Percentiles rank a stretch among this genome's conserved stretches.
These are phyloP conservation scores for Candida peoriensis DNA, from an alignment of 805 yeast genomes.

Conservation along the genomic window DNA sequence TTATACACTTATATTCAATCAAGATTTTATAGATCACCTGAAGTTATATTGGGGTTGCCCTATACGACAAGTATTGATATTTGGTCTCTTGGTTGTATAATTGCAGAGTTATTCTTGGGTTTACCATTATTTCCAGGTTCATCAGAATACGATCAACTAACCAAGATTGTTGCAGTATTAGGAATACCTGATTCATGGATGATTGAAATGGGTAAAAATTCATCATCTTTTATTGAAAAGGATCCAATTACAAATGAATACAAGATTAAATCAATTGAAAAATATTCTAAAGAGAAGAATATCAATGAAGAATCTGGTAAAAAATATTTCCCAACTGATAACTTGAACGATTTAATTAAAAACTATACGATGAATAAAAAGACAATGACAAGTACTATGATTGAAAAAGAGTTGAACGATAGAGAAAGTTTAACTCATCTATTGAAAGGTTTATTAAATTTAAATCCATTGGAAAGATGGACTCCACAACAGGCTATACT, in stretches of 20 bases:
- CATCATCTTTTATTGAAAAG: slow-evolving; percentile 50
- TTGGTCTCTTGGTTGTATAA: slow-evolving; percentile 95
- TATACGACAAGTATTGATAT: slow-evolving; percentile 91
- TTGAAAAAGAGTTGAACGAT: slow-evolving; percentile 70
- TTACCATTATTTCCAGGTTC: slow-evolving; percentile 93
- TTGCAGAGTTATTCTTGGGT: slow-evolving; percentile 87
- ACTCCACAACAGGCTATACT: slow-evolving; percentile 92
- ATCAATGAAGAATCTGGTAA: slow-evolving; percentile 72
- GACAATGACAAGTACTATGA: slow-evolving; percentile 39
- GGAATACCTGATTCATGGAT: slow-evolving; percentile 93
- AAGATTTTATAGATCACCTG: slow-evolving; percentile 91
- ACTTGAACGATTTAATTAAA: slow-evolving; percentile 67
- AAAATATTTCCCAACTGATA: slow-evolving; percentile 66
- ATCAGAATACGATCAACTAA: slow-evolving; percentile 86
- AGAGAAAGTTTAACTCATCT: slow-evolving; percentile 73
- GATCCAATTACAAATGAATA: slow-evolving; percentile 16
- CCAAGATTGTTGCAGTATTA: slow-evolving; percentile 74
- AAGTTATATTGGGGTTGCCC: slow-evolving; percentile 85
- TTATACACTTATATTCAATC: slow-evolving; percentile 90
- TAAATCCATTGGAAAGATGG: slow-evolving; percentile 93
- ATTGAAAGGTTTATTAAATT: slow-evolving; percentile 65
- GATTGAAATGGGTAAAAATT: slow-evolving; percentile 91
- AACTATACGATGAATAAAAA: slow-evolving; percentile 66
- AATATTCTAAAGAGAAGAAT: slow-evolving; percentile 47
- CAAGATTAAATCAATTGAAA: slow-evolving; percentile 35